A percentile compares a stretch with the other conserved stretches of the same genome.
phyloP scores from a whole-genome alignment of 2,329 filamentous ascomycete genomes.

The Curvularia spicifera region DNA sequence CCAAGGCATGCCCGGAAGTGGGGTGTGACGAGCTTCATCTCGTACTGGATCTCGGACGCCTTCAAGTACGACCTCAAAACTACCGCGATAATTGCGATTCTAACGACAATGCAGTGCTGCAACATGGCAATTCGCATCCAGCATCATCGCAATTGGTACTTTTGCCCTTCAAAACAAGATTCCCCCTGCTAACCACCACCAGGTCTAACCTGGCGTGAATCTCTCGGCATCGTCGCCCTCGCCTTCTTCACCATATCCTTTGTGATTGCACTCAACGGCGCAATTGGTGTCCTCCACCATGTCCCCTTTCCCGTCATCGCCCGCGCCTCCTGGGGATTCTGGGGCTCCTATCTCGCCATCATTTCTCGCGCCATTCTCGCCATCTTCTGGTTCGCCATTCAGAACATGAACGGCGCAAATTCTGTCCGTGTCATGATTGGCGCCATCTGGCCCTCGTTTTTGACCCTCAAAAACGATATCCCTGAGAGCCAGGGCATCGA shows the following conservation, averaged over 20 bases:
- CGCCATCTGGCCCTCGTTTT: slow-evolving; percentile 65
- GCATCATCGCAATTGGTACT: slow-evolving; percentile 49
- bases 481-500: slow-evolving; percentile 61
- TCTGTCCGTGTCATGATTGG: slow-evolving; percentile 59
- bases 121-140: slow-evolving; percentile 60
- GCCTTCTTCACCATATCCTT: slow-evolving; percentile 62
- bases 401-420: slow-evolving; percentile 68
- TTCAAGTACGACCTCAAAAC: slow-evolving; percentile 50
- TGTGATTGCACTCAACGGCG: slow-evolving; percentile 67
- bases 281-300: slow-evolving; percentile 56
- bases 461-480: slow-evolving; percentile 60
- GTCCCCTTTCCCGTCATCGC: slow-evolving; percentile 64
- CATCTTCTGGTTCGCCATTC: slow-evolving; percentile 70
- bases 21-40: slow-evolving; percentile 55
- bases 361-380: slow-evolving; percentile 61
- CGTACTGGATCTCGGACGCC: slow-evolving; percentile 61
- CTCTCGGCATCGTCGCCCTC: slow-evolving; percentile 59
- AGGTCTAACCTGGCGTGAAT: slow-evolving; percentile 63
- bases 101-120: slow-evolving; percentile 45
- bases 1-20: slow-evolving; percentile 54
- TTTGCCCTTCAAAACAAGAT: no score
- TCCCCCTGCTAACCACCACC: slow-evolving; percentile 1
- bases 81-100: not conserved
- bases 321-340: slow-evolving; percentile 63
- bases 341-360: slow-evolving; percentile 62